phyloP scores from a whole-genome alignment of 148 eudicot genomes.

The Linanthus parryae region DNA sequence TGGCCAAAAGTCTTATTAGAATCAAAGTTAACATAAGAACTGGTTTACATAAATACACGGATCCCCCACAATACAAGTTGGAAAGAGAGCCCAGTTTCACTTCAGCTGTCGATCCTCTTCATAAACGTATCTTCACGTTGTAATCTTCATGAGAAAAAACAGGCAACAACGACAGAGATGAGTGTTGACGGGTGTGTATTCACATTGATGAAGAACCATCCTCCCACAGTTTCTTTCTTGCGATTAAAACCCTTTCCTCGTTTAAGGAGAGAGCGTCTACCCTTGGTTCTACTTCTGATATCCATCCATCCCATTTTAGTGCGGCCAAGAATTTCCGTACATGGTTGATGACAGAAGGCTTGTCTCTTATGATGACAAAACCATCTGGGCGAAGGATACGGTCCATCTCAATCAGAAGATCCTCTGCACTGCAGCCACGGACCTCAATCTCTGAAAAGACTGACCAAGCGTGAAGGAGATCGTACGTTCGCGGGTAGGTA shows the following conservation, averaged over 20 bases:
- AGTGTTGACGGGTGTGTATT: too few relatives aligned
- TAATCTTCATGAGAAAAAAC: too few relatives aligned
- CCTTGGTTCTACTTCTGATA: constrained; percentile 56
- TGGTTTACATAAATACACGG: too few relatives aligned
- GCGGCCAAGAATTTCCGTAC: constrained; percentile 36
- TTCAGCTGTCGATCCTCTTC: too few relatives aligned
- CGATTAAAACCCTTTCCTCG: constrained; percentile 66
- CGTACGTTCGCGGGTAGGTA: constrained; percentile 77
- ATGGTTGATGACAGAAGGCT: constrained; percentile 31
- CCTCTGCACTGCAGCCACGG: constrained; percentile 59
- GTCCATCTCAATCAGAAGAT: constrained; percentile 71
- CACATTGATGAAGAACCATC: constrained; percentile 22
- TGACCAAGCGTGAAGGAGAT: constrained; percentile 71
- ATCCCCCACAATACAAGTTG: too few relatives aligned
- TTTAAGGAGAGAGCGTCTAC: constrained; percentile 48
- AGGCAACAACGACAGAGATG: too few relatives aligned
- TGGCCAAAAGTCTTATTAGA: too few relatives aligned
- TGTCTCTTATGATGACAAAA: constrained; percentile 61
- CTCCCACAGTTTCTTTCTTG: constrained; percentile 50
- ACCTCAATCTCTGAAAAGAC: constrained; percentile 50
- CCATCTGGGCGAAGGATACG: constrained; percentile 63
- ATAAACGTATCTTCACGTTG: too few relatives aligned
- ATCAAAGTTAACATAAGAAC: too few relatives aligned
- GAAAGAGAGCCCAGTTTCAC: too few relatives aligned
- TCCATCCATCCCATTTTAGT: constrained; percentile 55